Base-by-base conservation (phyloP, 2,329 filamentous ascomycete species). In the Claviceps citrina region DNA sequence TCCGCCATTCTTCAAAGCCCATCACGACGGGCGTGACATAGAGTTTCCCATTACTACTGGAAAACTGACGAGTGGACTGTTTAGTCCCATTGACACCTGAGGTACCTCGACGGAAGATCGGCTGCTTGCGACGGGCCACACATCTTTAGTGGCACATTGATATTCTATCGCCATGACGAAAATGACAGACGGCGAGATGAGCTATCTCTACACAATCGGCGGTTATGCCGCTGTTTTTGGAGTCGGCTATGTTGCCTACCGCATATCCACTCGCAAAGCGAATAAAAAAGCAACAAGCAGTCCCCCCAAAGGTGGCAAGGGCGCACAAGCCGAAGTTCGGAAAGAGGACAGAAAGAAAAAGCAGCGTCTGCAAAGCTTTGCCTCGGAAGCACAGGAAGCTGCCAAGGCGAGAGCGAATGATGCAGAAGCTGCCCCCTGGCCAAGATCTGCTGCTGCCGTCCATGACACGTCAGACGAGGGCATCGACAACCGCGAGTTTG, bases 401-500 rank as follows among this genome's bases (percentile, higher is more conserved):
- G 47, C 49, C 43, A 71, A 67, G 52, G 40, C 58, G 30, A 68
- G 69, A 48, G 38, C 47, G 19, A 35, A 38, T 25, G 47, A 47
- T 31, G 8, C 24, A 31, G 40, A 44, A 24, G n/a, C 30, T 35
- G 33, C 32, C n/a, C n/a, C 43, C 22, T 18, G 27, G 32, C 33
- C 43, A 31, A 39, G 20, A 16, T 32, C 32, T 24, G 55, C 51
- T 33, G 49, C 57, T 25, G 49, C n/a, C n/a, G n/a, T n/a, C n/a
- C n/a, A 58, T 7, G 59, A 66, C 36, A 66, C 66, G 43, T 59
- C 63, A 6, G 70, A 80, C 43, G 76, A 80, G 43, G 72, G 72
- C 33, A 66, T 76, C 41, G 76, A 79, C 54, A 81, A 81, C 56
- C 73, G 71, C 51, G 81, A 86, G 48, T 89, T 91, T 57, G 84